Conservation (phyloP, 2,329 filamentous ascomycete species). For the Fusarium sp. region DNA sequence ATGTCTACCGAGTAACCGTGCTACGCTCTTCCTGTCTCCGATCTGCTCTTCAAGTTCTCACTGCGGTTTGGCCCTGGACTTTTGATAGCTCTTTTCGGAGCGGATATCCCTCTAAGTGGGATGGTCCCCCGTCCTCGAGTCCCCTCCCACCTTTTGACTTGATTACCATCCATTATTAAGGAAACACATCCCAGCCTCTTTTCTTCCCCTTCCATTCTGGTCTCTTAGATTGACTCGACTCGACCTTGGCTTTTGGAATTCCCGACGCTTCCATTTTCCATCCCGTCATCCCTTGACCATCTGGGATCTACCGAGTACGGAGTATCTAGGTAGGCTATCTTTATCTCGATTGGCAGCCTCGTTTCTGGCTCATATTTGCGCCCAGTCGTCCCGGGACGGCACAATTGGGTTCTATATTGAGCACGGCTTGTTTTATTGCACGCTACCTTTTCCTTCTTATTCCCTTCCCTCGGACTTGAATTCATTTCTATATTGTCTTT, state of each 20-base stretch:
- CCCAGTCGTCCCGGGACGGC: slow-evolving; percentile 10
- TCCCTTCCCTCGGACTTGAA: not conserved
- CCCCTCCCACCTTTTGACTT: slow-evolving; percentile 18
- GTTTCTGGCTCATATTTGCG: slow-evolving; percentile 38
- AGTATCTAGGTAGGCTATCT: not conserved
- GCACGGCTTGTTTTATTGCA: slow-evolving; percentile 7
- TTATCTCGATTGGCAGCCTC: slow-evolving; percentile 29
- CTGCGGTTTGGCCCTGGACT: slow-evolving; percentile 23
- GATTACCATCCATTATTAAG: slow-evolving; percentile 37
- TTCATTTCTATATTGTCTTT: not conserved
- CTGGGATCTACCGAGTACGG: not conserved
- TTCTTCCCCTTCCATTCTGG: slow-evolving; percentile 3
- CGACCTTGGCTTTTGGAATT: slow-evolving; percentile 15
- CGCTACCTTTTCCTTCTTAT: not conserved
- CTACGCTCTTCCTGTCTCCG: slow-evolving; percentile 24
- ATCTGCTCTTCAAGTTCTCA: slow-evolving; percentile 19
- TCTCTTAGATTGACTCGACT: slow-evolving; percentile 14
- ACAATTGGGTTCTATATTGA: slow-evolving; percentile 25
- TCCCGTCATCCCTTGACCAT: slow-evolving; percentile 8
- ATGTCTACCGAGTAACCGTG: not conserved
- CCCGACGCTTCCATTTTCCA: slow-evolving; percentile 25
- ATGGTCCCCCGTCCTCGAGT: slow-evolving; percentile 22
- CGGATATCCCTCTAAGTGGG: slow-evolving; percentile 39
- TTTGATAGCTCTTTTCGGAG: slow-evolving; percentile 35
- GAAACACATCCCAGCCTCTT: slow-evolving; percentile 37